phyloP scores from a whole-genome alignment of 352 stramenopile genomes.

The Phytophthora fragariae region DNA sequence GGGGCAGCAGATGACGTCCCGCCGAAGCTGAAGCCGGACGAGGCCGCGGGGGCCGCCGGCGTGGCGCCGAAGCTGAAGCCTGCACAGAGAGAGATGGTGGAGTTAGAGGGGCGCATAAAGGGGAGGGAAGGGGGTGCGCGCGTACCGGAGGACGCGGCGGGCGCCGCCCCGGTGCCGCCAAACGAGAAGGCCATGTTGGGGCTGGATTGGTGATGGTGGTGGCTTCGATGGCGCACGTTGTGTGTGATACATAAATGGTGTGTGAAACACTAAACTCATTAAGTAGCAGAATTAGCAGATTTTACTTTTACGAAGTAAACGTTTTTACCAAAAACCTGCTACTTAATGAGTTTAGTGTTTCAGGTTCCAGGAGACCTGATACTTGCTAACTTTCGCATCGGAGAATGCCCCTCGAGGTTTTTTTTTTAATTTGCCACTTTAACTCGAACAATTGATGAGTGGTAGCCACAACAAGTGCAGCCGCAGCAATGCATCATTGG shows the following conservation, averaged over 20 bases:
- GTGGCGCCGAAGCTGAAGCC: conserved; percentile 39
- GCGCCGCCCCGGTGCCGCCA: conserved; percentile 30
- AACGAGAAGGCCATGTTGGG: conserved; percentile 51
- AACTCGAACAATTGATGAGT: too few species aligned
- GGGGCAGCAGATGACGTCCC: conserved; percentile 4
- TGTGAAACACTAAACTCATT: not conserved
- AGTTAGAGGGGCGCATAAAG: conserved; percentile 2
- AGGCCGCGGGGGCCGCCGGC: conserved; percentile 3
- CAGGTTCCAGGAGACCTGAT: too few species aligned
- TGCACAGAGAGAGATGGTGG: not conserved
- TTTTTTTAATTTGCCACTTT: too few species aligned
- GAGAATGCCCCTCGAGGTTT: too few species aligned
- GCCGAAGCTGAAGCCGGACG: conserved; percentile 40
- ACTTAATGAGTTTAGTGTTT: not conserved
- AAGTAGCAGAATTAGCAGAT: too few species aligned
- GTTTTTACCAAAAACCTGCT: too few species aligned
- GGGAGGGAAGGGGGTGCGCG: not conserved
- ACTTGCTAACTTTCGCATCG: too few species aligned
- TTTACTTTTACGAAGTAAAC: too few species aligned
- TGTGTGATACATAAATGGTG: not conserved
- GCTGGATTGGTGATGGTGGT: conserved; percentile 3
- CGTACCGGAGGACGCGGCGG: conserved; percentile 37
- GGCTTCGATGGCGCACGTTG: not conserved
- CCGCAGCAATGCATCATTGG: too few species aligned
- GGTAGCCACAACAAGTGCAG: too few species aligned